Conservation (phyloP, 202 grass and related monocot species). For the Carex sylvatica region DNA sequence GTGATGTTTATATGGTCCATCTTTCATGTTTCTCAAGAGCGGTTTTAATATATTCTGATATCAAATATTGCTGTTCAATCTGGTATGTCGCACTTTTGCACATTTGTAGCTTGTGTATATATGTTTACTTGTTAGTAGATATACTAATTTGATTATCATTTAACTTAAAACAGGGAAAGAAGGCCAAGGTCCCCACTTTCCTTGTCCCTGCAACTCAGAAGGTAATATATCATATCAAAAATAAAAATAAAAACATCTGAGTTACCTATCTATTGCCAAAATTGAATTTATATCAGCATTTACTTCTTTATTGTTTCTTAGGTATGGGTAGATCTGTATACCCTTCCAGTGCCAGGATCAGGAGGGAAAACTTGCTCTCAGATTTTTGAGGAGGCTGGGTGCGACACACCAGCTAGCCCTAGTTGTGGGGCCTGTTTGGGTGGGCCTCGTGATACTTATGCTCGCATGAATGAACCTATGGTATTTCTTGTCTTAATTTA, state of each 20-base stretch:
- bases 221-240: constrained; percentile 33
- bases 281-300: not conserved
- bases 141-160: not conserved
- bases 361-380: constrained; percentile 82
- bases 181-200: constrained; percentile 95
- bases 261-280: not conserved
- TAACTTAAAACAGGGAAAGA: constrained; percentile 55
- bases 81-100: not conserved
- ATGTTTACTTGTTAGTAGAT: not conserved
- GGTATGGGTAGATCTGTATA: constrained; percentile 91
- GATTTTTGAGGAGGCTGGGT: constrained; percentile 93
- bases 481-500: constrained; percentile 29
- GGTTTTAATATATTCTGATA: constrained; percentile 5
- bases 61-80: not conserved
- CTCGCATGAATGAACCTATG: constrained; percentile 78
- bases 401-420: constrained; percentile 84
- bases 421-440: constrained; percentile 86
- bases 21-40: not conserved
- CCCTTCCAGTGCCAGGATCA: constrained; percentile 63
- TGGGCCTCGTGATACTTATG: constrained; percentile 82
- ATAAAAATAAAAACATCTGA: not conserved
- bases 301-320: constrained; percentile 26
- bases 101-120: not conserved
- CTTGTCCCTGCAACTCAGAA: constrained; percentile 96
- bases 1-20: not conserved